Evolutionary conservation across 192 early-diverging fungal genomes (phyloP).

Genomic region (Podila clonocystis): DNA sequence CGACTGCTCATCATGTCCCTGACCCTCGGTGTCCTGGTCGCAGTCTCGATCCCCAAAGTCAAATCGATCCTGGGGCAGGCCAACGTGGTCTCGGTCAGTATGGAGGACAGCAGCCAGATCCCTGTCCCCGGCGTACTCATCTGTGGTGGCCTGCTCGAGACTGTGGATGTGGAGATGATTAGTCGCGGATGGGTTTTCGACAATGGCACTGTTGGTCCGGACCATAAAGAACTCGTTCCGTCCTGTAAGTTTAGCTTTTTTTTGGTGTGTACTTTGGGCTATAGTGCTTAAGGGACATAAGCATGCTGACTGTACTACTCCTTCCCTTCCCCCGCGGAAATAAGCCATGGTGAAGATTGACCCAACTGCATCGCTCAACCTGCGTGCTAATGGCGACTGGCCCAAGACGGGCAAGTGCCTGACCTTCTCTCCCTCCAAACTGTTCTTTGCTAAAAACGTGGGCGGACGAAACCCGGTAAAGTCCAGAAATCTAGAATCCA

Average conservation of each 20-base stretch:
- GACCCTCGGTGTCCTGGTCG: slow-evolving; percentile 15
- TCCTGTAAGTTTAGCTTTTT: background rate
- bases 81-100: slow-evolving; percentile 32
- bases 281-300: background rate
- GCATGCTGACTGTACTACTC: background rate
- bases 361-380: slow-evolving; percentile 7
- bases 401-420: slow-evolving; percentile 15
- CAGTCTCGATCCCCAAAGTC: slow-evolving; percentile 21
- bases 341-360: slow-evolving; percentile 4
- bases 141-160: slow-evolving; percentile 12
- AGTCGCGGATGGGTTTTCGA: background rate
- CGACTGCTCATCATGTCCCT: slow-evolving; percentile 7
- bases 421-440: background rate
- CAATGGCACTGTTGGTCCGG: slow-evolving; percentile 2
- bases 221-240: background rate
- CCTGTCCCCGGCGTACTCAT: slow-evolving; percentile 14
- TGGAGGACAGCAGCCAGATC: slow-evolving; percentile 10
- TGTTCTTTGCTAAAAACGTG: slow-evolving; percentile 14
- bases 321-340: background rate
- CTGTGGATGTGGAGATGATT: slow-evolving; percentile 16
- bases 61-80: slow-evolving; percentile 20
- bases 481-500: no score
- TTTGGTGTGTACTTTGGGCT: background rate
- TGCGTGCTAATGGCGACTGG: slow-evolving; percentile 22
- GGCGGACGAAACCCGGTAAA: slow-evolving; percentile 10